Percentiles rank a stretch among this genome's conserved stretches.
Evolutionary conservation across 495 filamentous ascomycete species (phyloP).

Genomic region (Podospora australis): DNA sequence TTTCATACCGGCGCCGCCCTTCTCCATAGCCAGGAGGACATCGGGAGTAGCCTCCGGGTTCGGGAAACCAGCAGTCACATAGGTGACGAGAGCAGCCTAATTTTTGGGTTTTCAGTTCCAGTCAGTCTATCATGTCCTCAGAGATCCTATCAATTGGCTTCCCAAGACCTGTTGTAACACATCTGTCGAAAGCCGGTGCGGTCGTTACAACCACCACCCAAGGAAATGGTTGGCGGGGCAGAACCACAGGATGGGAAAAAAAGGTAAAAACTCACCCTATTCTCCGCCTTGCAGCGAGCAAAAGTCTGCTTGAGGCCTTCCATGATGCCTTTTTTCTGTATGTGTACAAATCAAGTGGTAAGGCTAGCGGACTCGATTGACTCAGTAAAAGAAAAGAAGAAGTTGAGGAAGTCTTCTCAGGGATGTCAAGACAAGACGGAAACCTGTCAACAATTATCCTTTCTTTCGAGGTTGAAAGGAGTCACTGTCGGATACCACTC

Average conservation of each 20-base stretch:
- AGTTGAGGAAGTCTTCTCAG: neutral
- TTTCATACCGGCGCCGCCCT: constrained; percentile 77
- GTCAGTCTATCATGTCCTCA: too few species aligned
- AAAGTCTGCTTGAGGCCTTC: constrained; percentile 84
- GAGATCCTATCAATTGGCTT: too few species aligned
- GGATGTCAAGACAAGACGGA: neutral
- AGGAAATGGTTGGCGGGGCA: constrained; percentile 25
- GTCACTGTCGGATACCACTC: too few species aligned
- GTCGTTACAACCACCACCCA: too few species aligned
- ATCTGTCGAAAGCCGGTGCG: too few species aligned
- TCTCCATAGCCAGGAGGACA: constrained; percentile 82
- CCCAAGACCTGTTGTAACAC: too few species aligned
- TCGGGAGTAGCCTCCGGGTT: constrained; percentile 73
- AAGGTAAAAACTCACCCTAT: constrained; percentile 55
- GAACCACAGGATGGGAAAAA: too few species aligned
- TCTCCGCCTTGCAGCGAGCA: constrained; percentile 73
- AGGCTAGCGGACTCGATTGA: too few species aligned
- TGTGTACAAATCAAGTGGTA: neutral
- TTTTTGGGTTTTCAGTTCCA: constrained; percentile 12
- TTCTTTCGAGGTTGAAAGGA: neutral
- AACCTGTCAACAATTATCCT: neutral
- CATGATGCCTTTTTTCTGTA: constrained; percentile 32
- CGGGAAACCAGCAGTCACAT: constrained; percentile 93
- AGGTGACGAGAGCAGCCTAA: constrained; percentile 78
- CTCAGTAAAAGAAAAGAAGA: neutral